Evolutionary conservation across 192 early-diverging fungal species (phyloP).

Genomic region (Mortierella antarctica): DNA sequence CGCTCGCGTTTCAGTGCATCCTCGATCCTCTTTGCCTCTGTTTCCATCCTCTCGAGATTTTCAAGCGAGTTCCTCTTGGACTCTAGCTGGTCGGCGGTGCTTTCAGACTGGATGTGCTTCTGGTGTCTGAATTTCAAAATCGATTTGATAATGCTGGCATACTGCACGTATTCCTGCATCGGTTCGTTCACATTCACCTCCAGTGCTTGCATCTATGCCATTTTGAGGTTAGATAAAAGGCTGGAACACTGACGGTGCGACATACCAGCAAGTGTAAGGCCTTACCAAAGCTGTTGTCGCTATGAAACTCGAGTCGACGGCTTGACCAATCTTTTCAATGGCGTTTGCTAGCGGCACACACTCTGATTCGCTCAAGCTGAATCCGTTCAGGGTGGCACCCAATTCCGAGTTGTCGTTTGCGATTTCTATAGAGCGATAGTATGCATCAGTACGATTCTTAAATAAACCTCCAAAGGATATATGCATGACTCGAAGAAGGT

Average conservation of each 20-base stretch:
- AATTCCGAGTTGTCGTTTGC: constrained; percentile 86
- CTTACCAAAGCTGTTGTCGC: constrained; percentile 77
- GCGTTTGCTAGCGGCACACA: constrained; percentile 75
- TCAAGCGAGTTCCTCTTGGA: constrained; percentile 76
- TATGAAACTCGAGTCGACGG: constrained; percentile 86
- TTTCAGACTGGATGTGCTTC: constrained; percentile 87
- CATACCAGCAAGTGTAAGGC: neutral
- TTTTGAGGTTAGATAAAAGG: neutral
- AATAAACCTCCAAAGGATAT: neutral
- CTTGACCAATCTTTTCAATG: constrained; percentile 93
- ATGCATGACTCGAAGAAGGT: neutral
- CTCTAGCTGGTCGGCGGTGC: constrained; percentile 76
- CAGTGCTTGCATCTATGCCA: constrained; percentile 63
- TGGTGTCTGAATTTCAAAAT: constrained; percentile 87
- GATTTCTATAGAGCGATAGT: constrained; percentile 60
- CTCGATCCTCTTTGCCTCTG: constrained; percentile 77
- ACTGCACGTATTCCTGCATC: constrained; percentile 91
- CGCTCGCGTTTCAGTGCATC: constrained; percentile 68
- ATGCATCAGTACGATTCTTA: neutral
- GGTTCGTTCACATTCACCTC: constrained; percentile 87
- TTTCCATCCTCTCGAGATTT: constrained; percentile 70
- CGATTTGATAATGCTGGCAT: constrained; percentile 86
- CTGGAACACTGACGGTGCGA: neutral
- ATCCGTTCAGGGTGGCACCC: constrained; percentile 93
- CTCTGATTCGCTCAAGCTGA: constrained; percentile 86